phyloP scores from a whole-genome alignment of 2,329 filamentous ascomycete genomes.

The Chaetomiaceae sp. region DNA sequence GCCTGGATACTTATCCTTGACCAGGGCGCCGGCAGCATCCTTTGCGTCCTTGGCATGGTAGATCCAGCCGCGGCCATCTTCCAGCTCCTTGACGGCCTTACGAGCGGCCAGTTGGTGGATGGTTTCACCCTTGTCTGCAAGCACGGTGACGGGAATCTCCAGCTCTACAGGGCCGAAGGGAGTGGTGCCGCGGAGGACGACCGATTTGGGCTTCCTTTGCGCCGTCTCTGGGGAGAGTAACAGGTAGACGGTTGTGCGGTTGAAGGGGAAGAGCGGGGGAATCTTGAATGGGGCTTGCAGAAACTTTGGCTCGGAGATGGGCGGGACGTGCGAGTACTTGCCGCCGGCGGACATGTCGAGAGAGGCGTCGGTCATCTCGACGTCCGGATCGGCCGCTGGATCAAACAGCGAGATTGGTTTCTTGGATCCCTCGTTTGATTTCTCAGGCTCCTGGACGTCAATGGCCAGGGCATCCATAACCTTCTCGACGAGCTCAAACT shows the following conservation, averaged over 20 bases:
- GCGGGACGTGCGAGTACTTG: conserved; percentile 49
- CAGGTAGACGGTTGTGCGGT: conserved; percentile 60
- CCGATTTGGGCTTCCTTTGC: conserved; percentile 45
- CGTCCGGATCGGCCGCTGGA: conserved; percentile 37
- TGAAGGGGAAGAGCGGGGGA: conserved; percentile 62
- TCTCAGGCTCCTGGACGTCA: conserved; percentile 24
- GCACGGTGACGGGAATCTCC: conserved; percentile 55
- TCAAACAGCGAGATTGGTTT: conserved; percentile 59
- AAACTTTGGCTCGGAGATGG: conserved; percentile 48
- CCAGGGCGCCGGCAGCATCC: conserved; percentile 30
- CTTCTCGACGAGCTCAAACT: conserved; percentile 60
- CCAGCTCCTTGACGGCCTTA: conserved; percentile 63
- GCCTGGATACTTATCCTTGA: conserved; percentile 44
- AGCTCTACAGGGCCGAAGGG: conserved; percentile 55
- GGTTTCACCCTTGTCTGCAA: conserved; percentile 44
- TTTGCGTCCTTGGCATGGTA: conserved; percentile 42
- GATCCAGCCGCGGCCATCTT: conserved; percentile 66
- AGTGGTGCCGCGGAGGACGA: conserved; percentile 55
- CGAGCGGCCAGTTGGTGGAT: conserved; percentile 68
- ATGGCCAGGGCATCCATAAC: conserved; percentile 46
- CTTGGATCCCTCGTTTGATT: conserved; percentile 25
- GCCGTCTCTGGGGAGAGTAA: conserved; percentile 51
- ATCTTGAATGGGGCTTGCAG: conserved; percentile 62
- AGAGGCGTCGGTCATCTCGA: conserved; percentile 29
- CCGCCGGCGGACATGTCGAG: conserved; percentile 24